phyloP scores from a whole-genome alignment of 306 rosid species.

The Myrica gale region DNA sequence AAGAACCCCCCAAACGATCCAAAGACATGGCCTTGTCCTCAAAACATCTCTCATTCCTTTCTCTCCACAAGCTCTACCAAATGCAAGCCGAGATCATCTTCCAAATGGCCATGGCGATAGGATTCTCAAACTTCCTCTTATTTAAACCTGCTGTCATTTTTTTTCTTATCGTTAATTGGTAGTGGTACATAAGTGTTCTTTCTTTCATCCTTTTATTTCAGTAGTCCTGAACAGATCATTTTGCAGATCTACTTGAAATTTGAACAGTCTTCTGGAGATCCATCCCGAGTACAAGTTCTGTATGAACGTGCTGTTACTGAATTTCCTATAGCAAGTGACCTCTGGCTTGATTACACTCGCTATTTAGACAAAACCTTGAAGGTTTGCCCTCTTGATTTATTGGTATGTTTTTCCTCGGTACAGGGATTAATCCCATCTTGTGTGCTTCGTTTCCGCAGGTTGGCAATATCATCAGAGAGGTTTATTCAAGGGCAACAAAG shows the following conservation, averaged over 20 bases:
- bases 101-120: no score
- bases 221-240: slow-evolving; percentile 18
- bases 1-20: no score
- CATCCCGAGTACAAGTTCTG: slow-evolving; percentile 71
- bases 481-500: slow-evolving; percentile 77
- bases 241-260: slow-evolving; percentile 80
- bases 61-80: no score
- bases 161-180: background rate
- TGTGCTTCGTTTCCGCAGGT: slow-evolving; percentile 46
- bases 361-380: slow-evolving; percentile 83
- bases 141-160: background rate
- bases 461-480: slow-evolving; percentile 56
- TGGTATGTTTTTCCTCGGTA: slow-evolving; percentile 4
- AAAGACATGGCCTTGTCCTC: no score
- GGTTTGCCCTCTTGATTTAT: slow-evolving; percentile 44
- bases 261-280: slow-evolving; percentile 76
- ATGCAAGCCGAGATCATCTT: no score
- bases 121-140: no score
- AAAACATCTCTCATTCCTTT: no score
- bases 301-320: slow-evolving; percentile 84
- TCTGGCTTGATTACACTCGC: slow-evolving; percentile 83
- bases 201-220: slow-evolving; percentile 7
- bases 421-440: slow-evolving; percentile 15
- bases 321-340: slow-evolving; percentile 70
- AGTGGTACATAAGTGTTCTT: slow-evolving; percentile 5